Evolutionary conservation across 2,329 filamentous ascomycete genomes (phyloP).

Genomic region (Alternaria tenuissima): DNA sequence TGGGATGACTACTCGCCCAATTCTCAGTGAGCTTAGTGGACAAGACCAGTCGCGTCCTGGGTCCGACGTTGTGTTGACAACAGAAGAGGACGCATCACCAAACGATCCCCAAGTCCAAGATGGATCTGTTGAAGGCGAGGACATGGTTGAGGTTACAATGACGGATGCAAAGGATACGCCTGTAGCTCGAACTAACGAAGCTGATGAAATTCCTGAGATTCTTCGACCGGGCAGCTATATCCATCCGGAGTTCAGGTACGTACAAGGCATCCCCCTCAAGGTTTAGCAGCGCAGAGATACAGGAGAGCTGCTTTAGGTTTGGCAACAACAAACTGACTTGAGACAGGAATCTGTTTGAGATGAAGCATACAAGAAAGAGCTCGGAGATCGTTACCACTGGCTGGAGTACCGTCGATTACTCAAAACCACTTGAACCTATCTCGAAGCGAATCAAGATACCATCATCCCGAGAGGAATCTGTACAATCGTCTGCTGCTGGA

Average conservation of each 20-base stretch:
- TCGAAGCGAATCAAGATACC: conserved; percentile 55
- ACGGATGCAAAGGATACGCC: conserved; percentile 63
- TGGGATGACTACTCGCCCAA: conserved; percentile 75
- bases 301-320: background rate
- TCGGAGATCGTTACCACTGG: conserved; percentile 73
- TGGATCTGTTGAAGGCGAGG: conserved; percentile 84
- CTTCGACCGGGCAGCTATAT: conserved; percentile 66
- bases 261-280: background rate
- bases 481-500: conserved; percentile 39
- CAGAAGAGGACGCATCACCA: conserved; percentile 68
- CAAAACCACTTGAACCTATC: conserved; percentile 65
- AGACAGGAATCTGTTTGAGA: conserved; percentile 68
- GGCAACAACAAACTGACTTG: background rate
- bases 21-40: conserved; percentile 63
- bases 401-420: conserved; percentile 69
- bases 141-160: conserved; percentile 91
- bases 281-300: background rate
- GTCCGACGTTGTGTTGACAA: conserved; percentile 74
- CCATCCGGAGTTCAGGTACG: conserved; percentile 63
- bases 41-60: conserved; percentile 61
- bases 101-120: conserved; percentile 77
- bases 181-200: conserved; percentile 23
- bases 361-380: conserved; percentile 68
- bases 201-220: conserved; percentile 52
- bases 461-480: conserved; percentile 45